Percentiles rank a stretch among this genome's conserved stretches.
Evolutionary conservation across 495 filamentous ascomycete genomes (phyloP).

Genomic region (Amorphotheca resinae): DNA sequence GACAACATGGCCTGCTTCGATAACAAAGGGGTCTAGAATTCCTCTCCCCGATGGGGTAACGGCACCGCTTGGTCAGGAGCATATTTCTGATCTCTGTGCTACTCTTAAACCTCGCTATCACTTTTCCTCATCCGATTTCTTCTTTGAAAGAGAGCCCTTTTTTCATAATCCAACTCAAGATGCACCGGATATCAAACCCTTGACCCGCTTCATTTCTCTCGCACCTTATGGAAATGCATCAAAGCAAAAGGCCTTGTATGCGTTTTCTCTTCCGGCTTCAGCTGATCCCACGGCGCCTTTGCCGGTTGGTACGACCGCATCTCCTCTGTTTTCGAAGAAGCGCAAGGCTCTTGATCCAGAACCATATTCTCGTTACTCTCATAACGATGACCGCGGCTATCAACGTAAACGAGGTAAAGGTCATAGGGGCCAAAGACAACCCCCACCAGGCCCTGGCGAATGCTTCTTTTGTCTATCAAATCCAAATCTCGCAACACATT

Average conservation of each 20-base stretch:
- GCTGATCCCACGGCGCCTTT: constrained; percentile 41
- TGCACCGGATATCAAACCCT: constrained; percentile 35
- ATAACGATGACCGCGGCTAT: constrained; percentile 21
- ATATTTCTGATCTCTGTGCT: constrained; percentile 60
- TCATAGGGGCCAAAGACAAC: constrained; percentile 27
- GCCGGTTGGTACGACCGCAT: constrained; percentile 56
- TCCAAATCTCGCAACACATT: constrained; percentile 66
- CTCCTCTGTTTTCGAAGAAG: constrained; percentile 50
- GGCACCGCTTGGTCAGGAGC: constrained; percentile 27
- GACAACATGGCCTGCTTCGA: constrained; percentile 63
- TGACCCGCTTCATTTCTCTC: constrained; percentile 83
- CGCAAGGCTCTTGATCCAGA: constrained; percentile 45
- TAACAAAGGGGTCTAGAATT: constrained; percentile 50
- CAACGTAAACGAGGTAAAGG: constrained; percentile 37
- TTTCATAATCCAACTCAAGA: constrained; percentile 52
- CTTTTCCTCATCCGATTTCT: constrained; percentile 58
- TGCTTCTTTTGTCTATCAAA: constrained; percentile 96
- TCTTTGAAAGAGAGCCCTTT: constrained; percentile 90
- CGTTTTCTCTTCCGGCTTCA: constrained; percentile 64
- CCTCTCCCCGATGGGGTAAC: constrained; percentile 31
- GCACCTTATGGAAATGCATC: constrained; percentile 58
- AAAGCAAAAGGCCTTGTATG: constrained; percentile 81
- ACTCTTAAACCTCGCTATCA: constrained; percentile 79
- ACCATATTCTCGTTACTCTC: constrained; percentile 49
- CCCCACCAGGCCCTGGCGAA: constrained; percentile 57